These are phyloP conservation scores for Arthrobotrys pseudoclavata DNA, from an alignment of 2,329 filamentous ascomycete genomes.

Conservation along the genomic window DNA sequence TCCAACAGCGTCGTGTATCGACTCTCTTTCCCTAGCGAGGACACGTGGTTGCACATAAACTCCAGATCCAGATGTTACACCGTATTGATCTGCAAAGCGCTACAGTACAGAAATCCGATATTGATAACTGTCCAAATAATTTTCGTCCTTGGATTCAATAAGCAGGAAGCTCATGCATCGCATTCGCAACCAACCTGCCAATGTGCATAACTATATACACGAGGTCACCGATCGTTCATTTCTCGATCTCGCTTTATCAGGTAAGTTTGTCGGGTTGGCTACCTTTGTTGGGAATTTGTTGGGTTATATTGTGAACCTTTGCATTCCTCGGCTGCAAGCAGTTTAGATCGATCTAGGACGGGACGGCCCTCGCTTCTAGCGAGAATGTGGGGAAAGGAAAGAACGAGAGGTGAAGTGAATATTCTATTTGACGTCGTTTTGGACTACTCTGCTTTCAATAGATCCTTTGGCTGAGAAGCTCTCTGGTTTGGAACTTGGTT, in stretches of 20 bases:
- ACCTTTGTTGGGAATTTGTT: conserved; percentile 4
- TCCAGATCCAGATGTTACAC: not conserved
- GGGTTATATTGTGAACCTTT: conserved; percentile 1
- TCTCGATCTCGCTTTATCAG: not conserved
- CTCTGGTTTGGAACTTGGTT: not conserved
- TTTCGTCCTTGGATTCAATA: not conserved
- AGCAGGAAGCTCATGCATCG: not conserved
- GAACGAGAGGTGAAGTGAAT: too few species aligned
- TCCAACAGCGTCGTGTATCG: not conserved
- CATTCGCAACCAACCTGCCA: not conserved
- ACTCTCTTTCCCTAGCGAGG: not conserved
- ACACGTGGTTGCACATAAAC: not conserved
- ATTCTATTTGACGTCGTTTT: not conserved
- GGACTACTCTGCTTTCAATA: too few species aligned
- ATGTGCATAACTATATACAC: not conserved
- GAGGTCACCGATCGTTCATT: not conserved
- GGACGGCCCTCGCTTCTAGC: conserved; percentile 14
- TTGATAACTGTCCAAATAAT: not conserved
- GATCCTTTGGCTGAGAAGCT: not conserved
- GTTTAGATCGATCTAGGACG: conserved; percentile 17
- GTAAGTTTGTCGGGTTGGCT: not conserved
- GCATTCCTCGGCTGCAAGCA: conserved; percentile 9
- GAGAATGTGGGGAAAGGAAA: conserved; percentile 7
- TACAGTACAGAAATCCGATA: not conserved
- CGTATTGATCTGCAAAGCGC: not conserved